Evolutionary conservation across 2,329 filamentous ascomycete species (phyloP).

Genomic region (Fonsecaea nubica): DNA sequence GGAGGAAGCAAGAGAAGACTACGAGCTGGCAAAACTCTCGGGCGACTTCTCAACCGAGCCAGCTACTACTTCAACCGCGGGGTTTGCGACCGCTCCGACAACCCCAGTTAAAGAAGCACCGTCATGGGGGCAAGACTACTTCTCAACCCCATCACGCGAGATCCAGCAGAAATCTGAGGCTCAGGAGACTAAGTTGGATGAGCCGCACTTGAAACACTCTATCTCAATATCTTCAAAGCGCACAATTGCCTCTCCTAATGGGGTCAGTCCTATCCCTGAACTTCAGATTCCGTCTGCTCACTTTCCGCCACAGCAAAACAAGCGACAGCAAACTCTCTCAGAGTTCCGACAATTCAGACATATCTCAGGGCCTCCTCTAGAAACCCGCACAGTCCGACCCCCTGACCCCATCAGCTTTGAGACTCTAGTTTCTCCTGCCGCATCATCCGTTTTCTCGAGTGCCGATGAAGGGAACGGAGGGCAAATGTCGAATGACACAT

Average conservation of each 20-base stretch:
- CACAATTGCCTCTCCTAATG: conserved; percentile 21
- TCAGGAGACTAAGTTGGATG: background rate
- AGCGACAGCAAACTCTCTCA: conserved; percentile 25
- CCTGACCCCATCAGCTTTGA: conserved; percentile 24
- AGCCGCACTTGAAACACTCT: conserved; percentile 27
- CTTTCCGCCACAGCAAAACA: conserved; percentile 21
- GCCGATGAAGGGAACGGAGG: conserved; percentile 7
- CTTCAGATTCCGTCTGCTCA: conserved; percentile 7
- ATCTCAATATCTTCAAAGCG: conserved; percentile 22
- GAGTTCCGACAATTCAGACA: conserved; percentile 3
- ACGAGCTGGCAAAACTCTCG: conserved; percentile 37
- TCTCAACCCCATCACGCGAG: conserved; percentile 5
- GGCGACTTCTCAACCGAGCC: conserved; percentile 36
- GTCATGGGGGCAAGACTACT: conserved; percentile 1
- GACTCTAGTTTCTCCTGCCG: conserved; percentile 21
- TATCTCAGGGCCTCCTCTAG: background rate
- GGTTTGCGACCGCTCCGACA: conserved; percentile 3
- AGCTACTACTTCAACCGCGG: background rate
- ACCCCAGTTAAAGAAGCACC: background rate
- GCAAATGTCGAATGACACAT: conserved; percentile 23
- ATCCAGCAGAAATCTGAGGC: background rate
- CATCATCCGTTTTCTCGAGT: conserved; percentile 27
- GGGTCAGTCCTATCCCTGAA: conserved; percentile 13
- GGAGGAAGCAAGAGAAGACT: conserved; percentile 46
- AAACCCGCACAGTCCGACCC: background rate